These are phyloP conservation scores for Citrus cavaleriei DNA, from an alignment of 345 rosid species.

Conservation along the genomic window DNA sequence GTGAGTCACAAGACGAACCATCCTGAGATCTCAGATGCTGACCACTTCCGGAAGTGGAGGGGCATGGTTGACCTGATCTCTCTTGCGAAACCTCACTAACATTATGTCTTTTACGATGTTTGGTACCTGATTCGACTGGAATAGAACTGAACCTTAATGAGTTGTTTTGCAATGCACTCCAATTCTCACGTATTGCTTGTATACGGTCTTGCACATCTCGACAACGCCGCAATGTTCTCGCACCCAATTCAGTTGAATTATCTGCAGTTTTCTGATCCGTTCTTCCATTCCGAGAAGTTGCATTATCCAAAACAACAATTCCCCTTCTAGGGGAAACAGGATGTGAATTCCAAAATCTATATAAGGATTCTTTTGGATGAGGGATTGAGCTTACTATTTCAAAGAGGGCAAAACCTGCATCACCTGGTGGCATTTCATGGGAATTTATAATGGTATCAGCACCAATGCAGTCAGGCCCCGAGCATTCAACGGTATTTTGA, in stretches of 20 bases:
- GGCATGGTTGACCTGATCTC: slow-evolving; percentile 14
- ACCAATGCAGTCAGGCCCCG: background rate
- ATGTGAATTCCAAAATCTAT: background rate
- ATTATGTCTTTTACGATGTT: slow-evolving; percentile 1
- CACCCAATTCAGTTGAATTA: slow-evolving; percentile 18
- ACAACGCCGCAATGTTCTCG: slow-evolving; percentile 43
- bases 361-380: background rate
- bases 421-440: background rate
- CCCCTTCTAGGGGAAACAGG: background rate
- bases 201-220: slow-evolving; percentile 40
- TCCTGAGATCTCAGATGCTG: slow-evolving; percentile 12
- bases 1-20: background rate
- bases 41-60: slow-evolving; percentile 20
- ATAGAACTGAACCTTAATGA: slow-evolving; percentile 37
- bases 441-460: background rate
- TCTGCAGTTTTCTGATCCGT: slow-evolving; percentile 12
- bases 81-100: background rate
- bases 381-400: slow-evolving; percentile 18
- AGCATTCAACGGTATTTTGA: background rate
- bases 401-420: slow-evolving; percentile 24
- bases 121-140: slow-evolving; percentile 17
- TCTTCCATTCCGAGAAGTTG: slow-evolving; percentile 2
- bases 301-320: slow-evolving; percentile 8
- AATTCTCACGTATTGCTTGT: slow-evolving; percentile 46
- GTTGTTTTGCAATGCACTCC: slow-evolving; percentile 43